Base-by-base conservation (phyloP, 106 monocot genomes). In the Triglochin maritima region DNA sequence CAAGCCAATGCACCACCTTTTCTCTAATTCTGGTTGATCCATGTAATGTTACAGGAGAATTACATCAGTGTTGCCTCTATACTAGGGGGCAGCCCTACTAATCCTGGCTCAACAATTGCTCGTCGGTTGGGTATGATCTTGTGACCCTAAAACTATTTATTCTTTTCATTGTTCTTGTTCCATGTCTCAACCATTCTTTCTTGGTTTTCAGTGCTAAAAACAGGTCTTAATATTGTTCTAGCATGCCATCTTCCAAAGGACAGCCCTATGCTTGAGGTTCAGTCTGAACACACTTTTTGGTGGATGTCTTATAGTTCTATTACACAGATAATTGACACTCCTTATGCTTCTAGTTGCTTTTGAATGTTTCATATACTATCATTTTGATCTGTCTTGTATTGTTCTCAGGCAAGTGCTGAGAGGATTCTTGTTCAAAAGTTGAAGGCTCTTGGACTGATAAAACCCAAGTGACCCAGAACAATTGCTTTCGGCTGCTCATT, bases 211-310 rank as follows among this genome's bases (percentile, higher is more conserved):
- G 88, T 78, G 9, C 58, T 75, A 46, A 85, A 76, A 73, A 82
- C 85, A 3, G 85, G 85, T 29, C 78, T 82, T 6, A 85, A 75
- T 50, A 72, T 85, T 54, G 76, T 89, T 49, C 62, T 89, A 7
- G 85, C 89, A 46, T 89, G 89, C 82, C 85, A 89, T 65, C 85
- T 85, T 61, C 89, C 85, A 42, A 89, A 85, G 78, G 89, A 82
- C 56, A 89, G 82, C 72, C 89, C 85, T 13, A 78, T 82, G 80
- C 82, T 89, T 67, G 85, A 88, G 88, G 88, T 88, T 71, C 17
- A 7, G 14, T 49, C 42, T 17, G 16, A 0, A 47, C 1, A 59
- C 3, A 2, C 59, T 17, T 59, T 66, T 64, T 7, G 2, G 11
- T 48, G 6, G 7, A 15, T 49, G 13, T 64, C 9, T 8, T 44